Evolutionary conservation across 371 early-diverging fungal genomes (phyloP), one percentile per base, ranked within the genome.

Genomic region (Syncephalastrum sp.): DNA sequence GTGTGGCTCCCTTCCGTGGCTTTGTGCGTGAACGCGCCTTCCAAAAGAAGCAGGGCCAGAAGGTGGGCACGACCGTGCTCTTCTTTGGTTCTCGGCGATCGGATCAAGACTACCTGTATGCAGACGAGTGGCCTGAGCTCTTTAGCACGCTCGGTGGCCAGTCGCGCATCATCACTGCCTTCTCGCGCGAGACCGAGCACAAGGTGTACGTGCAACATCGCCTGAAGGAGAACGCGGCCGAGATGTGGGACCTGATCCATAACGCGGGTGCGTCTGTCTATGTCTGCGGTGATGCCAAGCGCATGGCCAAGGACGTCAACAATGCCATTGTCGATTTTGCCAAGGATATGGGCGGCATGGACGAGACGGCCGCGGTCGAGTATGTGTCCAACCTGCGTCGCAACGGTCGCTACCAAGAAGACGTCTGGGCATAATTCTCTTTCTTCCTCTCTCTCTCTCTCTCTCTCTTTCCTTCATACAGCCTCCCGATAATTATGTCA

Each of bases 201-300:
- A 92, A 94, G 81, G 85, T 90, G 4, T 94, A 94, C 73, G 93
- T 94, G 15, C 93, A 94, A 67, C 83, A 93, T 65, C 65, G 78
- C 41, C 66, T 94, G 47, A 47, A 55, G n/a, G 86, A 90, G 57
- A 54, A 85, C 54, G 81, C 77, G 53, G 71, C 70, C 15, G 63
- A 75, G 54, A 70, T 93, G 23, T 92, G 90, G 90, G 75, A 87
- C 27, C 56, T 90, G 57, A 60, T 94, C 42, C 67, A 80, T 50
- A 72, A 69, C 42, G 24, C 57, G 5, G 71, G 80, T 19, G 93
- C 86, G 0, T 84, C 85, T 69, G 71, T 92, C 49, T 96, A 94
- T 60, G 88, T 96, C 58, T 94, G 95, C 65, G 95, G 96, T 54
- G 96, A 97, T 70, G 96, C 93, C 52, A 93, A 91, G 74, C 71